phyloP scores from a whole-genome alignment of 1,284 basidiomycete species.

The Cryptococcus sp. region DNA sequence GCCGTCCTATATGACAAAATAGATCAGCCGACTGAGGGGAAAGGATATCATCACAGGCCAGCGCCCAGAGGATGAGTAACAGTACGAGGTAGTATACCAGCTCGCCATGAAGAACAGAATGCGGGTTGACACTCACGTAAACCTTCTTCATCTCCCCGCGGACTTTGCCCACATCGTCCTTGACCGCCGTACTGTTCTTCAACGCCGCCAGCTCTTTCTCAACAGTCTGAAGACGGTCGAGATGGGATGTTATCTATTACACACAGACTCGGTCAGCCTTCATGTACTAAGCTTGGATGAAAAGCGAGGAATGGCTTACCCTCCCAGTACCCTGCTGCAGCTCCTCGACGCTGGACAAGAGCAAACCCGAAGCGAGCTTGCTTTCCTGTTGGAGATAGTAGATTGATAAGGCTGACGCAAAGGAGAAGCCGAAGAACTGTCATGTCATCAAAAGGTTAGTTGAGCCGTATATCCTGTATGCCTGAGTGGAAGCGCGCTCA shows the following conservation, averaged over 20 bases:
- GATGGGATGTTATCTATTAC: slow-evolving; percentile 73
- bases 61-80: background rate
- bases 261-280: background rate
- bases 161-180: slow-evolving; percentile 74
- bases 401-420: slow-evolving; percentile 72
- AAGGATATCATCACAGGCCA: background rate
- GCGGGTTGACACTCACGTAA: slow-evolving; percentile 55
- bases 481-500: slow-evolving; percentile 45
- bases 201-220: slow-evolving; percentile 83
- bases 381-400: slow-evolving; percentile 89
- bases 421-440: slow-evolving; percentile 72
- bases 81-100: background rate
- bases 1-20: slow-evolving; percentile 41
- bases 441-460: background rate
- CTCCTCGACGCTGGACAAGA: slow-evolving; percentile 84
- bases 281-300: background rate
- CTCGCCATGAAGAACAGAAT: too few relatives aligned
- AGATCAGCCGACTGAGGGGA: background rate
- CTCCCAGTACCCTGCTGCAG: slow-evolving; percentile 79
- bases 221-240: slow-evolving; percentile 78
- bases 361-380: slow-evolving; percentile 75
- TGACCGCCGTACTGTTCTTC: slow-evolving; percentile 64
- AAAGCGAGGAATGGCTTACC: slow-evolving; percentile 53
- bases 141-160: slow-evolving; percentile 81
- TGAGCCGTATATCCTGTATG: background rate